Conservation (phyloP, 1,284 basidiomycete species). For the Sanguinoderma infundibulare region DNA sequence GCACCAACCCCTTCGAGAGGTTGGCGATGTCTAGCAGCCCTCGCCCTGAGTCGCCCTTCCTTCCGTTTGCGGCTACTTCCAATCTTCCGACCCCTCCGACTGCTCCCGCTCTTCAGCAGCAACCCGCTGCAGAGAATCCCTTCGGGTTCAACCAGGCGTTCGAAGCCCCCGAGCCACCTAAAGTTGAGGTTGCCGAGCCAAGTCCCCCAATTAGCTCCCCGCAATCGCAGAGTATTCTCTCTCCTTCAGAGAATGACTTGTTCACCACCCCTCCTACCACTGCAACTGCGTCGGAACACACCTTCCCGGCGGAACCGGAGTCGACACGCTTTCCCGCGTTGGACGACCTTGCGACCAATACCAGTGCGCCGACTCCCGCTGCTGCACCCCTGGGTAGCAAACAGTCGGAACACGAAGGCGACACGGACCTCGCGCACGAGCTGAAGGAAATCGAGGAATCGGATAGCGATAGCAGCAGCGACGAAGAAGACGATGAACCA, state of each 20-base stretch:
- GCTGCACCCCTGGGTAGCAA: constrained; percentile 6
- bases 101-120: constrained; percentile 3
- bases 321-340: constrained; percentile 48
- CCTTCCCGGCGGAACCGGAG: neutral
- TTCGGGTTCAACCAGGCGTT: constrained; percentile 62
- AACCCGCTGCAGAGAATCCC: constrained; percentile 46
- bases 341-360: constrained; percentile 38
- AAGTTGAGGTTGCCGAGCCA: constrained; percentile 15
- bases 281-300: constrained; percentile 33
- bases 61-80: constrained; percentile 50
- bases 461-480: constrained; percentile 54
- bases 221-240: constrained; percentile 25
- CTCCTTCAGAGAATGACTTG: constrained; percentile 52
- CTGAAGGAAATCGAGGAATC: constrained; percentile 70
- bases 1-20: constrained; percentile 94
- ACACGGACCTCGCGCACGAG: constrained; percentile 56
- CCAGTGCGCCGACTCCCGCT: constrained; percentile 13
- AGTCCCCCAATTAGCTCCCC: constrained; percentile 28
- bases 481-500: constrained; percentile 53
- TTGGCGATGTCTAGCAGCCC: constrained; percentile 55
- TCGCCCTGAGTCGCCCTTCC: constrained; percentile 61
- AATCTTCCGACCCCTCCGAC: constrained; percentile 34
- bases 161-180: constrained; percentile 26
- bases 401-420: constrained; percentile 22
- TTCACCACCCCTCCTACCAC: constrained; percentile 66